Conservation (phyloP, 805 yeast genomes). For the Candida maltosa region DNA sequence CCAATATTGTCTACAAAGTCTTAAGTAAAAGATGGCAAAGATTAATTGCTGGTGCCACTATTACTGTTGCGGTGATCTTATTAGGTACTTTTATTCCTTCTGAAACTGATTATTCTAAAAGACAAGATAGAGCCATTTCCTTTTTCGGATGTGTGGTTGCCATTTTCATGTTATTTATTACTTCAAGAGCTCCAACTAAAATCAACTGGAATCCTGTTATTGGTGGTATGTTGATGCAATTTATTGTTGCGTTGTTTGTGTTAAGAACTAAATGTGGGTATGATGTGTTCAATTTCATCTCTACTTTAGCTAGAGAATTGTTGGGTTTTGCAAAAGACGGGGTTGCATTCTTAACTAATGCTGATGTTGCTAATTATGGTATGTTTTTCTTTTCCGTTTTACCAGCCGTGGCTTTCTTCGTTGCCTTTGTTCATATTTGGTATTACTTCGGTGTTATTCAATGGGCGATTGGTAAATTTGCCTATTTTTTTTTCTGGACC, state of each 20-base stretch:
- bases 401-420: constrained; percentile 64
- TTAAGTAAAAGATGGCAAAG: constrained; percentile 41
- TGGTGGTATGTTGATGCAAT: constrained; percentile 59
- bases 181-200: constrained; percentile 43
- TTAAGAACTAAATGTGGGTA: constrained; percentile 58
- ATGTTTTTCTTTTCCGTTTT: constrained; percentile 57
- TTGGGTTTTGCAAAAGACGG: constrained; percentile 58
- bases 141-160: constrained; percentile 54
- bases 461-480: constrained; percentile 57
- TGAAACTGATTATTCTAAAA: constrained; percentile 43
- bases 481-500: constrained; percentile 57
- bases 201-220: constrained; percentile 60
- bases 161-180: constrained; percentile 37
- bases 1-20: constrained; percentile 34
- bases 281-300: constrained; percentile 60
- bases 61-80: constrained; percentile 46
- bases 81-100: constrained; percentile 53
- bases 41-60: constrained; percentile 39
- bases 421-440: constrained; percentile 59
- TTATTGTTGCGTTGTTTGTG: constrained; percentile 56
- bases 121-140: constrained; percentile 55
- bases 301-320: constrained; percentile 53
- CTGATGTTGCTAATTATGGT: constrained; percentile 34
- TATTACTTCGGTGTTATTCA: constrained; percentile 58
- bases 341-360: constrained; percentile 53